A percentile compares a stretch with the other conserved stretches of the same genome.
Evolutionary conservation across 2,329 filamentous ascomycete species (phyloP).

Genomic region (Neofusicoccum cordaticola): DNA sequence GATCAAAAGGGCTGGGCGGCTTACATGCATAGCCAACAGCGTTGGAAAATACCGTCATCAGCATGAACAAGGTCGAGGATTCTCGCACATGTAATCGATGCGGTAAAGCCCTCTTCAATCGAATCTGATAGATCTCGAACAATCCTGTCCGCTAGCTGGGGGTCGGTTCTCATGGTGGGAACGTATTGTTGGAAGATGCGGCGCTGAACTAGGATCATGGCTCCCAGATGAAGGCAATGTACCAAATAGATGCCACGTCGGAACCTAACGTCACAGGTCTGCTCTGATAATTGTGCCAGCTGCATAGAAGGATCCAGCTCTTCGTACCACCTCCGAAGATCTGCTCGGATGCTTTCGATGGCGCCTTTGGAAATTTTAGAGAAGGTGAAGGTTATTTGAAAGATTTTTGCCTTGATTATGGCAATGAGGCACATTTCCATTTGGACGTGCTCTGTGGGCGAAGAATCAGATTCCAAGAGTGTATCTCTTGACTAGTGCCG

Average conservation of each 20-base stretch:
- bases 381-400: constrained; percentile 14
- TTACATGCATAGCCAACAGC: constrained; percentile 26
- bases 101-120: constrained; percentile 23
- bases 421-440: constrained; percentile 23
- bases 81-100: constrained; percentile 20
- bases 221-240: constrained; percentile 26
- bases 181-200: constrained; percentile 19
- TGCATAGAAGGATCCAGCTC: constrained; percentile 22
- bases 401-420: constrained; percentile 23
- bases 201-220: constrained; percentile 23
- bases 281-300: background rate
- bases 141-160: background rate
- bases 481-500: background rate
- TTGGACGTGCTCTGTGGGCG: constrained; percentile 19
- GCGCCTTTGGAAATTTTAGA: background rate
- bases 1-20: background rate
- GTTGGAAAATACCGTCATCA: constrained; percentile 21
- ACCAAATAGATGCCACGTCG: constrained; percentile 22
- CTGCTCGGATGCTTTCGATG: constrained; percentile 18
- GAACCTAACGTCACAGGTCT: constrained; percentile 1
- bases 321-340: constrained; percentile 20
- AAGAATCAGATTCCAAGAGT: background rate
- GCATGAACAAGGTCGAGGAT: constrained; percentile 20
- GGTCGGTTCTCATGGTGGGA: background rate
- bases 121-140: background rate